A percentile compares a stretch with the other conserved stretches of the same genome.
Conservation (phyloP, 768 basidiomycete genomes). For the Sistotremastrum niveocremeum region DNA sequence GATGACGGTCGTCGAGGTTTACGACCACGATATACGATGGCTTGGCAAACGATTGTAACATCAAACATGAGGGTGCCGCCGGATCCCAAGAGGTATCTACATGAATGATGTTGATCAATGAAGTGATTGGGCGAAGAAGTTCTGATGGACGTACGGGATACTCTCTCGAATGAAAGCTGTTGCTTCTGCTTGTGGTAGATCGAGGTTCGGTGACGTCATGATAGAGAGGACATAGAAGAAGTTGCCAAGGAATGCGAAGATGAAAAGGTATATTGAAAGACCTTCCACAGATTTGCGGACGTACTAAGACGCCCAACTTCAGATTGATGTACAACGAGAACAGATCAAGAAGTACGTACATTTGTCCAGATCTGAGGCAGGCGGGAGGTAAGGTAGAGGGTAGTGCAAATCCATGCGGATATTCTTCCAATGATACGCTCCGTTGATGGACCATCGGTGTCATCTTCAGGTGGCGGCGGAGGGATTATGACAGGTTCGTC, state of each 20-base stretch:
- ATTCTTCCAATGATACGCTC: slow-evolving; percentile 76
- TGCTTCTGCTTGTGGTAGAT: slow-evolving; percentile 43
- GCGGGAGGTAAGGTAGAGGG: slow-evolving; percentile 83
- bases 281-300: slow-evolving; percentile 89
- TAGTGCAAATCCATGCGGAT: slow-evolving; percentile 91
- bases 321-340: not conserved
- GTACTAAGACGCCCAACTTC: slow-evolving; percentile 32
- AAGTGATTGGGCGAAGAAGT: not conserved
- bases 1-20: no score
- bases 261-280: slow-evolving; percentile 84
- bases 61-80: slow-evolving; percentile 92
- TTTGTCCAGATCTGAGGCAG: slow-evolving; percentile 99
- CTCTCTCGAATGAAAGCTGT: slow-evolving; percentile 63
- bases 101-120: not conserved
- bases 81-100: slow-evolving; percentile 82
- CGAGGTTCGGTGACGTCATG: slow-evolving; percentile 56
- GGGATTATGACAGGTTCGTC: not conserved
- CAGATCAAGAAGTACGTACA: slow-evolving; percentile 36
- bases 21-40: slow-evolving; percentile 49
- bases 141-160: slow-evolving; percentile 51
- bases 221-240: slow-evolving; percentile 86
- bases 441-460: slow-evolving; percentile 9
- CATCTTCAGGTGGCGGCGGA: not conserved
- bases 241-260: slow-evolving; percentile 91
- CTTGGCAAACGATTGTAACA: slow-evolving; percentile 79